phyloP scores from a whole-genome alignment of 345 rosid species.

The Gossypium turneri region DNA sequence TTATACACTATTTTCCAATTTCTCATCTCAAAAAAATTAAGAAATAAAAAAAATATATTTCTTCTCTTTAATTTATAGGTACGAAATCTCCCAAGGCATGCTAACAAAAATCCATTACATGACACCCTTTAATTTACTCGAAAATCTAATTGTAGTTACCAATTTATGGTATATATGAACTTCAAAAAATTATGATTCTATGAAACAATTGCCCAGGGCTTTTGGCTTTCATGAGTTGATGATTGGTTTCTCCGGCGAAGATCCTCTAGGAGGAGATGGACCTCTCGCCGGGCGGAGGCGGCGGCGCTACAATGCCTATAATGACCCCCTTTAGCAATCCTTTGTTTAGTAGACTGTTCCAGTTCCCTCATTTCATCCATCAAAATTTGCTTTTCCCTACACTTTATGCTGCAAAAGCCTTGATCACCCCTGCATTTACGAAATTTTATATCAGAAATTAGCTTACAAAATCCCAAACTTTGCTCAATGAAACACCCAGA shows the following conservation, averaged over 20 bases:
- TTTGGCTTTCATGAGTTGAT: constrained; percentile 17
- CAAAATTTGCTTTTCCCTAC: constrained; percentile 60
- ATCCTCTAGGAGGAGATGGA: constrained; percentile 33
- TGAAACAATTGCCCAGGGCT: constrained; percentile 30
- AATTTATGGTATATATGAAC: not conserved
- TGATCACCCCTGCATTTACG: constrained; percentile 55
- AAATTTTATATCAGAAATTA: not conserved
- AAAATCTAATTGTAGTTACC: not conserved
- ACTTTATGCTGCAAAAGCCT: constrained; percentile 73
- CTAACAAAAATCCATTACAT: not conserved
- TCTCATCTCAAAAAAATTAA: not conserved
- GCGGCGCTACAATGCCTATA: constrained; percentile 32
- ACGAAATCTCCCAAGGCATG: not conserved
- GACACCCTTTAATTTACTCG: not conserved
- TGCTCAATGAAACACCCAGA: too few species aligned
- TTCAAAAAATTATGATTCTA: not conserved
- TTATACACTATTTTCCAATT: not conserved
- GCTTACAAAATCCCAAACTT: too few species aligned
- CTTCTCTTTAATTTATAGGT: not conserved
- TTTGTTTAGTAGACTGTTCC: constrained; percentile 40
- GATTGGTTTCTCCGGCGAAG: constrained; percentile 28
- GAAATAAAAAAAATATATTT: not conserved
- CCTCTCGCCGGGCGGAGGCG: constrained; percentile 27
- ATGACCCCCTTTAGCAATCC: constrained; percentile 15
- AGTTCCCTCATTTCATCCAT: constrained; percentile 58